Conservation (phyloP, 2,329 filamentous ascomycete genomes). For the Verticillium alfalfae region DNA sequence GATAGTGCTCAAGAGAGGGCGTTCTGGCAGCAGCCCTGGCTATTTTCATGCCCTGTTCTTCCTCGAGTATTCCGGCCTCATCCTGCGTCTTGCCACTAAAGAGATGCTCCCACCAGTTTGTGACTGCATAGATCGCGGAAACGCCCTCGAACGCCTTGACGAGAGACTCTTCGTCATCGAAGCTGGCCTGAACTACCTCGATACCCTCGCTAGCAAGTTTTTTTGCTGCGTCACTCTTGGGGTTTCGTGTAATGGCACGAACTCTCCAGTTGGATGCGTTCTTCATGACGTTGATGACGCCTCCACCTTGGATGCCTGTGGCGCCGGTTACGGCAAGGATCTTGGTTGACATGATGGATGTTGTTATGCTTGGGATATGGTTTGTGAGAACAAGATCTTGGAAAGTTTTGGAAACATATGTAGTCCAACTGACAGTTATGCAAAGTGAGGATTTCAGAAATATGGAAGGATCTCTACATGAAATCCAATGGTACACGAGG, state of each 20-base stretch:
- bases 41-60: constrained; percentile 31
- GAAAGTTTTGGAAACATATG: background rate
- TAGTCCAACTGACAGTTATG: too few species aligned
- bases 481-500: too few species aligned
- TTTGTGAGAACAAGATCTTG: background rate
- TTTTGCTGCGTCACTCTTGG: constrained; percentile 19
- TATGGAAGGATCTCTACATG: too few species aligned
- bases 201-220: constrained; percentile 16
- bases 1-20: constrained; percentile 31
- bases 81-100: constrained; percentile 1
- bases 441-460: too few species aligned
- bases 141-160: constrained; percentile 25
- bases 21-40: constrained; percentile 31
- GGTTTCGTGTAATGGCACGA: constrained; percentile 21
- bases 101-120: constrained; percentile 1
- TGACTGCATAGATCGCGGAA: constrained; percentile 1
- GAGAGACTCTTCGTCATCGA: constrained; percentile 33
- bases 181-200: constrained; percentile 26
- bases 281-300: constrained; percentile 21
- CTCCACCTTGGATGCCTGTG: constrained; percentile 21
- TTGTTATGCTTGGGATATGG: background rate
- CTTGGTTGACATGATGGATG: constrained; percentile 5
- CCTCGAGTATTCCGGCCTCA: constrained; percentile 20
- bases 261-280: constrained; percentile 17
- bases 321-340: constrained; percentile 24